phyloP scores from a whole-genome alignment of 495 filamentous ascomycete species.

The Daldinia concentrica region DNA sequence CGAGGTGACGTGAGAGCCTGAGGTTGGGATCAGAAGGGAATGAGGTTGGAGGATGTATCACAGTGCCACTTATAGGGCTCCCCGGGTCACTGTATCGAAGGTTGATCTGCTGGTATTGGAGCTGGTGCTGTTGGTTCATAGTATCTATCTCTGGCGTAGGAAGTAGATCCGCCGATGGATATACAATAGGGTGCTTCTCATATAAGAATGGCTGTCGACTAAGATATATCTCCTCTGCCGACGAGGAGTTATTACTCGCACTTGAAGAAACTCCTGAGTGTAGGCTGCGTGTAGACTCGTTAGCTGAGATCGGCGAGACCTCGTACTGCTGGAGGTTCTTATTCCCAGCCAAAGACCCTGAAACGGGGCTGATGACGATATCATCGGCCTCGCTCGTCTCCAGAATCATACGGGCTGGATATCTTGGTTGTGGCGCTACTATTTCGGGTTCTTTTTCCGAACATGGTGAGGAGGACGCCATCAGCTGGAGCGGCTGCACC shows the following conservation, averaged over 20 bases:
- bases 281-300: constrained; percentile 13
- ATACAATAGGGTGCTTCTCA: constrained; percentile 1
- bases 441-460: constrained; percentile 4
- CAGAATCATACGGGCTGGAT: constrained; percentile 17
- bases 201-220: not conserved
- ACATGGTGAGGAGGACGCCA: not conserved
- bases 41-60: constrained; percentile 29
- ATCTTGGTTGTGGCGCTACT: constrained; percentile 25
- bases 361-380: constrained; percentile 30
- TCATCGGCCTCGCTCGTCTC: not conserved
- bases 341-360: constrained; percentile 9
- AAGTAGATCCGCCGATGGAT: constrained; percentile 4
- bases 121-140: not conserved
- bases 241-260: constrained; percentile 10
- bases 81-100: constrained; percentile 36
- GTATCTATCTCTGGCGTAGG: not conserved
- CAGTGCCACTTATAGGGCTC: constrained; percentile 33
- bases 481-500: constrained; percentile 15
- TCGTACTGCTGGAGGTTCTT: constrained; percentile 15
- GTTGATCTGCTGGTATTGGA: constrained; percentile 29
- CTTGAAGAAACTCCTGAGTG: constrained; percentile 7
- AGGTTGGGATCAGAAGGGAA: constrained; percentile 31
- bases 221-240: not conserved
- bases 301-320: constrained; percentile 34
- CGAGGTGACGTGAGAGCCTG: not conserved